phyloP scores from a whole-genome alignment of 306 rosid species.

The Cyclanthera cordifolia region DNA sequence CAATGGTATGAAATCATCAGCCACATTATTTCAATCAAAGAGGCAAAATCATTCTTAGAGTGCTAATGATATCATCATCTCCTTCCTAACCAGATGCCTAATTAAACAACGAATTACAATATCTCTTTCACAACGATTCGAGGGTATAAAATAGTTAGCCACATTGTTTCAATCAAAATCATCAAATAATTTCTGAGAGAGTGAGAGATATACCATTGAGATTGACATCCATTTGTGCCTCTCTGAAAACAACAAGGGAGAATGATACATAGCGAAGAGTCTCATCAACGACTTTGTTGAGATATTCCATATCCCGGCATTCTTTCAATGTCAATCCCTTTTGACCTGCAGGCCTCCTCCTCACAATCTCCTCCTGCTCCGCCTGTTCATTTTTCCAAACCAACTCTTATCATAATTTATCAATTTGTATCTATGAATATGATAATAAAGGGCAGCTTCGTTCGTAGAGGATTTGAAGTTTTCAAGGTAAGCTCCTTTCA shows the following conservation, averaged over 20 bases:
- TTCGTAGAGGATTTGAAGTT: no score
- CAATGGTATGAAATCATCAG: no score
- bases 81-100: neutral
- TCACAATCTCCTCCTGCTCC: conserved; percentile 48
- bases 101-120: neutral
- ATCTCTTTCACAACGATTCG: neutral
- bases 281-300: conserved; percentile 41
- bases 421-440: neutral
- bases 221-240: conserved; percentile 26
- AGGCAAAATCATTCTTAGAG: neutral
- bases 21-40: neutral
- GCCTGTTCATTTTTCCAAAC: conserved; percentile 24
- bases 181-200: neutral
- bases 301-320: conserved; percentile 47
- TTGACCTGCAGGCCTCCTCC: conserved; percentile 32
- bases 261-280: conserved; percentile 21
- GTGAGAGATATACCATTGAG: conserved; percentile 22
- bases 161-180: neutral
- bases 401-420: neutral
- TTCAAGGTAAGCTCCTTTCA: no score
- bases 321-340: conserved; percentile 34
- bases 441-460: neutral
- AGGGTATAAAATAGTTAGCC: neutral
- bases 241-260: conserved; percentile 31
- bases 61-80: neutral